phyloP scores from a whole-genome alignment of 805 yeast genomes.

The Hermanozyma aechmeae region DNA sequence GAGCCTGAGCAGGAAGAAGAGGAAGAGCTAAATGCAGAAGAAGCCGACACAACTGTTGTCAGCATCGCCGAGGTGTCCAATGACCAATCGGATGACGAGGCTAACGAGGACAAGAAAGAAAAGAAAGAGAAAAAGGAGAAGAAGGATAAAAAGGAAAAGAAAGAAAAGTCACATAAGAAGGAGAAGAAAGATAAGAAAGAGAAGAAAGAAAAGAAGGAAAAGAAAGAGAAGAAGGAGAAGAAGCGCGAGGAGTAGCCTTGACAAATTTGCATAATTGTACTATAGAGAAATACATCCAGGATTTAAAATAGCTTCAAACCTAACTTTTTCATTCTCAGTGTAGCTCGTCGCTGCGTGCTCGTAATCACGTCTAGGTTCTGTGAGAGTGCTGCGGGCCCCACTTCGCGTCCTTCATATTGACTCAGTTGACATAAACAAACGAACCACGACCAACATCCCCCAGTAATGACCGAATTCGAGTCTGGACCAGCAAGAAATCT shows the following conservation, averaged over 20 bases:
- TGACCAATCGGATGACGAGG: constrained; percentile 1
- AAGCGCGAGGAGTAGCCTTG: constrained; percentile 4
- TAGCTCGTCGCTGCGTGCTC: too few species aligned
- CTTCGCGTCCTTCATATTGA: too few species aligned
- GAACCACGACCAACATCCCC: too few species aligned
- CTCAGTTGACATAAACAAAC: not conserved
- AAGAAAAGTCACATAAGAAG: constrained; percentile 10
- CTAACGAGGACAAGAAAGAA: constrained; percentile 1
- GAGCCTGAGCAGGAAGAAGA: constrained; percentile 8
- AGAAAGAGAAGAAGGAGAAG: constrained; percentile 13
- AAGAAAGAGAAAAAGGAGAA: constrained; percentile 7
- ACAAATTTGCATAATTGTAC: constrained; percentile 1
- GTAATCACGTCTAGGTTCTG: too few species aligned
- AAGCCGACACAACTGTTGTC: too few species aligned
- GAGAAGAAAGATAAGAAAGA: constrained; percentile 17
- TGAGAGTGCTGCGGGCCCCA: too few species aligned
- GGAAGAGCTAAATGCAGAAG: constrained; percentile 4
- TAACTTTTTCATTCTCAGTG: too few species aligned
- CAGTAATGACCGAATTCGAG: constrained; percentile 2
- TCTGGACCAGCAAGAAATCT: constrained; percentile 5
- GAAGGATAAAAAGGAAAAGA: constrained; percentile 5
- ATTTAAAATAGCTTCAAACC: too few species aligned
- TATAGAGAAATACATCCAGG: constrained; percentile 2
- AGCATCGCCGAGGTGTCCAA: too few species aligned
- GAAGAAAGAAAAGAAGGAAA: constrained; percentile 11